phyloP scores from a whole-genome alignment of 768 basidiomycete genomes.

The Gelatoporia subvermispora region DNA sequence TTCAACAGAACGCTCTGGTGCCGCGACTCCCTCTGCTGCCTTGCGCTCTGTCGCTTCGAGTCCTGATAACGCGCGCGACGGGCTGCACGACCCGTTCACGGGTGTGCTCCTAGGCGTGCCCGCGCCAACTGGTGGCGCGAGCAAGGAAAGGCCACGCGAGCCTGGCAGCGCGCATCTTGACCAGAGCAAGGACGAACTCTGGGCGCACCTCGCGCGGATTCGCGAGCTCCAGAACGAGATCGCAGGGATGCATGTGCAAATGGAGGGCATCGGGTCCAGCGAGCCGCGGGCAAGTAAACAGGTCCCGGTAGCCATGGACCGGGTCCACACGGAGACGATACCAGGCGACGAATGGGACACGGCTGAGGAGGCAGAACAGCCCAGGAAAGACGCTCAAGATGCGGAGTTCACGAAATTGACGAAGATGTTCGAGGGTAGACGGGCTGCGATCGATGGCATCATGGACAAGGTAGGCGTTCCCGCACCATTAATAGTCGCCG shows the following conservation, averaged over 20 bases:
- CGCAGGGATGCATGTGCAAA: conserved; percentile 65
- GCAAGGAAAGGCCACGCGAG: conserved; percentile 11
- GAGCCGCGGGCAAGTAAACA: conserved; percentile 17
- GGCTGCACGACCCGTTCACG: conserved; percentile 44
- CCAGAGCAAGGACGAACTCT: conserved; percentile 45
- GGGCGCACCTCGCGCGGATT: conserved; percentile 66
- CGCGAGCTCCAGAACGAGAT: conserved; percentile 69
- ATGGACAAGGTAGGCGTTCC: conserved; percentile 65
- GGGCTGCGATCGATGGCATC: conserved; percentile 62
- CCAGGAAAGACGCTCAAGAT: conserved; percentile 46
- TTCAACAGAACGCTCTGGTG: conserved; percentile 12
- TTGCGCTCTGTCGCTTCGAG: conserved; percentile 13
- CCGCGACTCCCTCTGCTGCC: conserved; percentile 10
- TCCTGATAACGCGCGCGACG: conserved; percentile 19
- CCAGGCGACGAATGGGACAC: conserved; percentile 37
- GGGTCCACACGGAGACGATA: conserved; percentile 38
- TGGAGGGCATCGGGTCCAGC: conserved; percentile 59
- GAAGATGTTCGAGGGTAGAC: conserved; percentile 64
- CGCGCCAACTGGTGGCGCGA: conserved; percentile 9
- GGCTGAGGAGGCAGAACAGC: conserved; percentile 50
- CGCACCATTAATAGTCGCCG: too few relatives aligned
- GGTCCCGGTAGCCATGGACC: conserved; percentile 8
- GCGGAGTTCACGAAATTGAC: conserved; percentile 66
- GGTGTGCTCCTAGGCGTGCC: conserved; percentile 39
- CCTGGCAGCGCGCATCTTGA: conserved; percentile 13